Base-by-base conservation (phyloP, 768 basidiomycete species). In the Candolleomyces eurysporus region DNA sequence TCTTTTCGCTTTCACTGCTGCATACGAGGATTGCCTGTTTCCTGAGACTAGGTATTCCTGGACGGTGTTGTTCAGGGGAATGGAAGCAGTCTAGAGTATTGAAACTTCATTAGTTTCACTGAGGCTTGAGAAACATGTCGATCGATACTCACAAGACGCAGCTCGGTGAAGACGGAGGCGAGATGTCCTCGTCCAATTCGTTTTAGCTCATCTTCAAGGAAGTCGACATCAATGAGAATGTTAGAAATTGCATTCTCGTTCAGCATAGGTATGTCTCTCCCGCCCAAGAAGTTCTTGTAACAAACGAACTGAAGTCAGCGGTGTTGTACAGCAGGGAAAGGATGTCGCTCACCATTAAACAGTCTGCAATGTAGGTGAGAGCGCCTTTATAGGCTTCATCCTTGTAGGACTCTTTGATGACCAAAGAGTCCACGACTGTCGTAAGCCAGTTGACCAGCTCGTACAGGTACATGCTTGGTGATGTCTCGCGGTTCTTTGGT, bases 361-460 rank as follows among this genome's bases (percentile, higher is more conserved):
- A 92, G 60, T 89, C 86, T 0, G 92, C 89, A 60, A 97, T 92
- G 68, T 97, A 93, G 36, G 84, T 79, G n/a, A 96, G 79, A 14
- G 97, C 96, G 48, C 87, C 89, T 64, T 84, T 85, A 72, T 97
- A 99, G 10, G 92, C 93, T 65, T 92, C 88, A 57, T 94, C 91
- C 74, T 95, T 96, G 77, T 94, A 89, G 10, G 77, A 75, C 60
- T 95, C 91, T 59, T 91, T 88, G 75, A 98, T 86, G 62, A 82
- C 84, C 65, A 89, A 86, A 61, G 86, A 93, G 72, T 98, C 97
- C 52, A 99, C 94, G 59, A 97, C 92, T 1, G 96, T 97, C 43
- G 90, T 96, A 57, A 98, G 82, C 91, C 96, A 99, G 71, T 94
- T 95, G 71, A 96, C 85, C 68, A 98, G 84, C 72, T 98, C 96